Evolutionary conservation across 179 eudicot genomes (phyloP).

Genomic region (Nepenthes alata): DNA sequence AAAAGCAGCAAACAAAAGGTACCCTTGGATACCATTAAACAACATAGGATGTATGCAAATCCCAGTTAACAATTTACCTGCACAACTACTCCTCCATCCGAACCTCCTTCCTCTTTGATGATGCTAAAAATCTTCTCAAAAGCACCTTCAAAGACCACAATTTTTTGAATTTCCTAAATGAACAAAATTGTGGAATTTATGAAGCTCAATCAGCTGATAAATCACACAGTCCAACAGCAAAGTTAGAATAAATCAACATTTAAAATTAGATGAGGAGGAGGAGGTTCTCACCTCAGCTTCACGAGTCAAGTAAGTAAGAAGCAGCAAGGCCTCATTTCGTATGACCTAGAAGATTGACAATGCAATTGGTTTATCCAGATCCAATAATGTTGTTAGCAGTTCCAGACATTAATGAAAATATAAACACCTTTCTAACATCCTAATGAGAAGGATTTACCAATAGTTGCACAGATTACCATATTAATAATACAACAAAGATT

Average conservation of each 20-base stretch:
- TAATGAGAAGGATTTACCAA: neutral
- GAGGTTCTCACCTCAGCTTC: constrained; percentile 73
- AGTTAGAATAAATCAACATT: neutral
- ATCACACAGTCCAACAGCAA: neutral
- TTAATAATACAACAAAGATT: neutral
- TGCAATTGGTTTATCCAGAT: constrained; percentile 14
- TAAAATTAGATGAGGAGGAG: neutral
- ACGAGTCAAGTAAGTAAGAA: constrained; percentile 90
- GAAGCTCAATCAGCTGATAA: neutral
- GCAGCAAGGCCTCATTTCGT: constrained; percentile 91
- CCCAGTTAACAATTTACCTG: constrained; percentile 40
- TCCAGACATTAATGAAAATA: neutral
- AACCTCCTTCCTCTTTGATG: constrained; percentile 92
- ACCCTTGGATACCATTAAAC: too few species aligned
- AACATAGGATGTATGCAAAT: too few species aligned
- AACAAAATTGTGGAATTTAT: constrained; percentile 3
- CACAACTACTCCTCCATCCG: constrained; percentile 99
- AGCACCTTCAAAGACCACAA: constrained; percentile 95
- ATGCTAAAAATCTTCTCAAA: constrained; percentile 95
- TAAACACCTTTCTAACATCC: neutral
- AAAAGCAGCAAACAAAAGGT: neutral
- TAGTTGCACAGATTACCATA: neutral
- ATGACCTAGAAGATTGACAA: constrained; percentile 52
- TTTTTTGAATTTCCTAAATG: constrained; percentile 90
- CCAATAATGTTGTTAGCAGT: neutral